Evolutionary conservation across 176 grass and related monocot genomes (phyloP).

Genomic region (Musa schizocarpa): DNA sequence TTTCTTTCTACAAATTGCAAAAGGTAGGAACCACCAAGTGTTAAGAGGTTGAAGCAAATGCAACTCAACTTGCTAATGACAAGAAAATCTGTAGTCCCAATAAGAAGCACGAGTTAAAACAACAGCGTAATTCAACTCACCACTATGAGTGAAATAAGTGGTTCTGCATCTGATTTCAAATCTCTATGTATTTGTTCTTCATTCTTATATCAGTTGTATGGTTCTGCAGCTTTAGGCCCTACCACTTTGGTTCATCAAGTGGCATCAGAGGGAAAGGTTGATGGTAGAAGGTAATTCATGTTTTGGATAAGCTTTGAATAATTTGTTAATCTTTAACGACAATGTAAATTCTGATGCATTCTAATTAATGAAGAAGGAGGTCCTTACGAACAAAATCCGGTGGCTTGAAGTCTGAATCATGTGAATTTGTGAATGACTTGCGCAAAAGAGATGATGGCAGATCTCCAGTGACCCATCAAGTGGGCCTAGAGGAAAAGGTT

Average conservation of each 20-base stretch:
- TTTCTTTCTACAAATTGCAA: no score
- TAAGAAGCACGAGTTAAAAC: no score
- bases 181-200: not conserved
- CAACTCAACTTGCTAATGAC: no score
- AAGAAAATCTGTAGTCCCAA: no score
- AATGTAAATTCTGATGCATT: no score
- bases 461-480: not conserved
- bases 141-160: no score
- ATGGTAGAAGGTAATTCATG: no score
- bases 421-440: conserved; percentile 24
- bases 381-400: conserved; percentile 32
- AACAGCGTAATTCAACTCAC: no score
- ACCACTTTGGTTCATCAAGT: not conserved
- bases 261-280: not conserved
- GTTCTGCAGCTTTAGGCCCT: conserved; percentile 45
- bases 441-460: not conserved
- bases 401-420: not conserved
- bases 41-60: no score
- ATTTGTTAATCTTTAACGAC: no score
- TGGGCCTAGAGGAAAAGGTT: not conserved
- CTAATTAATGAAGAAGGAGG: conserved; percentile 25
- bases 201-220: not conserved
- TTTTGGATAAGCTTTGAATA: no score
- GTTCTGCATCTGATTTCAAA: not conserved
- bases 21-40: no score